Conservation (phyloP, 2,329 filamentous ascomycete genomes). For the Penicillium sp. region DNA sequence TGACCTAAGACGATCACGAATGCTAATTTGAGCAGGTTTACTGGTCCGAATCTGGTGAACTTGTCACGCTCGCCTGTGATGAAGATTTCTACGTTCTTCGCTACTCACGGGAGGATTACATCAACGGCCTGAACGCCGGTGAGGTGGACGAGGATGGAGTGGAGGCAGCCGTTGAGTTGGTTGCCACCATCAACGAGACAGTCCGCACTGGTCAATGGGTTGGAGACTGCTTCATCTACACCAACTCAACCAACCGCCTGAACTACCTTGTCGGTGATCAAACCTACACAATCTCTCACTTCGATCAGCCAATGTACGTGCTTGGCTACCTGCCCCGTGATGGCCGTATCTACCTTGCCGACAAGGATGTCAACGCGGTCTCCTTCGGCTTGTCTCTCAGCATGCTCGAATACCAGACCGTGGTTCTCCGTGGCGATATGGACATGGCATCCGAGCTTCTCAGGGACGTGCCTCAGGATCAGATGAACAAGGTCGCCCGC, state of each 20-base stretch:
- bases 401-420: slow-evolving; percentile 94
- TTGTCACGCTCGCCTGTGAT: slow-evolving; percentile 89
- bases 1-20: slow-evolving; percentile 9
- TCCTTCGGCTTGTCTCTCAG: slow-evolving; percentile 89
- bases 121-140: slow-evolving; percentile 78
- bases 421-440: slow-evolving; percentile 91
- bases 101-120: slow-evolving; percentile 85
- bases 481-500: slow-evolving; percentile 96
- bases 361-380: slow-evolving; percentile 91
- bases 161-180: slow-evolving; percentile 92
- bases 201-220: slow-evolving; percentile 97
- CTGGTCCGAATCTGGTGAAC: slow-evolving; percentile 95
- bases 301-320: slow-evolving; percentile 92
- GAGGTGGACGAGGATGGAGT: slow-evolving; percentile 88
- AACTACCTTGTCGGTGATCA: slow-evolving; percentile 98
- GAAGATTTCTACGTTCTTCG: slow-evolving; percentile 93
- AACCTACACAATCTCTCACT: slow-evolving; percentile 96
- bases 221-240: slow-evolving; percentile 98
- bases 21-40: slow-evolving; percentile 64
- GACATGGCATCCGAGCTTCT: slow-evolving; percentile 87
- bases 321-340: slow-evolving; percentile 94
- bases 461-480: slow-evolving; percentile 79
- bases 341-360: slow-evolving; percentile 89
- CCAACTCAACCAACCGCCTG: slow-evolving; percentile 90
- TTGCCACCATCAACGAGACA: slow-evolving; percentile 91